Evolutionary conservation across 2,329 filamentous ascomycete species (phyloP), one percentile per base, ranked within the genome.

Genomic region (Beauveria bassiana): DNA sequence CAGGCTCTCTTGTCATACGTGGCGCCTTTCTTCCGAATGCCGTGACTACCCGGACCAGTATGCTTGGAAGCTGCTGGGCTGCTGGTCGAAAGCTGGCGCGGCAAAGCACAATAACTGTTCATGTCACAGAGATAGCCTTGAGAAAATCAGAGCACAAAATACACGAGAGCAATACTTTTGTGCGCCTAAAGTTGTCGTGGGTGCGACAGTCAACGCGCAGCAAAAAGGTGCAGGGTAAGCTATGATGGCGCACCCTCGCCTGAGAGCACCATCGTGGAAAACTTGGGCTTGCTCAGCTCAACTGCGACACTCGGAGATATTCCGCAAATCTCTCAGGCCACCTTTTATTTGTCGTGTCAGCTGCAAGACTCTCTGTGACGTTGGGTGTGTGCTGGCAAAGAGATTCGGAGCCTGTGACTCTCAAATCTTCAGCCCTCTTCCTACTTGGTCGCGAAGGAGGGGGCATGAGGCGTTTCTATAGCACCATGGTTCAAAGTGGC

Each of bases 201-300:
- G 31, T 34, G 31, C 31, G 31, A 5, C 31, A 14, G 12, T 14
- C 31, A 14, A 34, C 12, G 5, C 31, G 10, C 12, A 34, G 31
- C 31, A 22, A 2, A 34, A 14, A 1, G 31, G 45, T 47, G 9
- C 45, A 47, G 45, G 45, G 45, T 47, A 47, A 16, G 45, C 43
- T 6, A 24, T 7, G 8, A 46, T 20, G 43, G 2, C 72, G 70
- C 20, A 22, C 42, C 69, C 68, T 42, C 70, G 67, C 70, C 66
- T 26, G 72, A 63, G 22, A 47, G 45, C 22, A 46, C 20, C 34
- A 38, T 38, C 34, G 12, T 38, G 34, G 34, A 22, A 38, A 38
- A 24, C 8, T 10, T 16, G 20, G 12, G 45, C 20, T 24, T 47
- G 22, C 12, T 16, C 22, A 12, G 20, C 45, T 8, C 20, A 22